Conservation (phyloP, 768 basidiomycete species). For the Psilocybe tampanensis region DNA sequence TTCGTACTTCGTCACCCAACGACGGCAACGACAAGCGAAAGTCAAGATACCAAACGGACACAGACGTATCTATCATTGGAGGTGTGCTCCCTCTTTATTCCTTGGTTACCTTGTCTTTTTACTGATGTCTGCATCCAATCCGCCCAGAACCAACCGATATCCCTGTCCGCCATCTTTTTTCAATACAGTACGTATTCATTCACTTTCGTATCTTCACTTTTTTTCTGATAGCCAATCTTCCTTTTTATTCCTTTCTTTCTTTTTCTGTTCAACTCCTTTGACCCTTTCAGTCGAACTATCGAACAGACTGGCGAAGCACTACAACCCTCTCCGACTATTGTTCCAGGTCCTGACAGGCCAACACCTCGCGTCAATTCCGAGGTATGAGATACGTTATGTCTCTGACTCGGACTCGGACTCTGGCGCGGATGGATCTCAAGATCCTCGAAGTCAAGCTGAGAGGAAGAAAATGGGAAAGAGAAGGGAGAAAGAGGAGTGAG, state of each 20-base stretch:
- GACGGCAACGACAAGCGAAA: too few relatives aligned
- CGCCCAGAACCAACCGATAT: conserved; percentile 54
- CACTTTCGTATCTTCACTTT: background rate
- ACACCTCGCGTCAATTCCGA: conserved; percentile 51
- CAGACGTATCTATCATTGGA: conserved; percentile 31
- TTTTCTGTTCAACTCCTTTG: too few relatives aligned
- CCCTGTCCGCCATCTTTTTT: conserved; percentile 53
- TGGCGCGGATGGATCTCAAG: too few relatives aligned
- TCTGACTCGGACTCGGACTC: background rate
- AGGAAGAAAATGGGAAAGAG: too few relatives aligned
- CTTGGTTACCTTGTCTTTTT: background rate
- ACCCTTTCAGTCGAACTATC: conserved; percentile 59
- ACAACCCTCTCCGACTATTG: conserved; percentile 59
- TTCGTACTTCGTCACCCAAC: conserved; percentile 16
- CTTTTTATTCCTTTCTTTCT: background rate
- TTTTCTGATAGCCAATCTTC: background rate
- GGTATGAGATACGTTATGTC: conserved; percentile 38
- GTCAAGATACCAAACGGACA: too few relatives aligned
- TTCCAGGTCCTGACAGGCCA: conserved; percentile 50
- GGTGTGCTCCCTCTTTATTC: conserved; percentile 21
- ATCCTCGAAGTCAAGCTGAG: background rate
- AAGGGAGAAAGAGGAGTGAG: too few relatives aligned
- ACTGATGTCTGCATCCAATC: background rate
- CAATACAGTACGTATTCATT: conserved; percentile 52
- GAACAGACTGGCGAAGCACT: conserved; percentile 51